A percentile compares a stretch with the other conserved stretches of the same genome.
Conservation (phyloP, 169 alveolate genomes). For the Babesia sp. region DNA sequence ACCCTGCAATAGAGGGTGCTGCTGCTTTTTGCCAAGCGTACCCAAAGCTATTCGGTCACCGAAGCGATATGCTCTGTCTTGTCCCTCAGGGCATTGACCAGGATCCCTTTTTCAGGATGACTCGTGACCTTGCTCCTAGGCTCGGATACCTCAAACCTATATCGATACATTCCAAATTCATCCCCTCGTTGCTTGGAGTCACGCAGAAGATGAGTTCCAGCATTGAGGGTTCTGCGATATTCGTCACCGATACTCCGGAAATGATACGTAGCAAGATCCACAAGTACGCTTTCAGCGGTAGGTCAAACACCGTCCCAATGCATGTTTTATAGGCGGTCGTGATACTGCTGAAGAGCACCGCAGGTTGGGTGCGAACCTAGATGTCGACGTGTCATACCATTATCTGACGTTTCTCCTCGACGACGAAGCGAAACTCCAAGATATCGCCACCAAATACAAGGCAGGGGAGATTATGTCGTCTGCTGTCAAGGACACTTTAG, state of each 20-base stretch:
- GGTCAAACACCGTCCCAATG: not conserved
- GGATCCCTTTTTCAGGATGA: constrained; percentile 99
- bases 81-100: constrained; percentile 99
- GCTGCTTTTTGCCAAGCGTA: constrained; percentile 94
- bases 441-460: constrained; percentile 90
- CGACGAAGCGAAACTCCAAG: constrained; percentile 92
- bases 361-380: constrained; percentile 93
- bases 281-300: constrained; percentile 94
- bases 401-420: constrained; percentile 89
- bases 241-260: constrained; percentile 92
- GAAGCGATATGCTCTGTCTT: constrained; percentile 88
- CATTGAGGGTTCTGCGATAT: constrained; percentile 87
- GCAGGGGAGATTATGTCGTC: constrained; percentile 96
- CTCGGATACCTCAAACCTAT: constrained; percentile 92
- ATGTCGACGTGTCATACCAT: constrained; percentile 96
- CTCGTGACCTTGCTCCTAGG: constrained; percentile 96
- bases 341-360: constrained; percentile 92
- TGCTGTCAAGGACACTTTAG: constrained; percentile 90
- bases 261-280: constrained; percentile 91
- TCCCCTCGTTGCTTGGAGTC: constrained; percentile 95
- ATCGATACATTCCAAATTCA: constrained; percentile 91
- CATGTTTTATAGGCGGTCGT: constrained; percentile 83
- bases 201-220: constrained; percentile 72
- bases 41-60: constrained; percentile 85
- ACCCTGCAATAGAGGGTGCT: constrained; percentile 97